phyloP scores from a whole-genome alignment of 2,329 filamentous ascomycete genomes.

The Alternaria ventricosa region DNA sequence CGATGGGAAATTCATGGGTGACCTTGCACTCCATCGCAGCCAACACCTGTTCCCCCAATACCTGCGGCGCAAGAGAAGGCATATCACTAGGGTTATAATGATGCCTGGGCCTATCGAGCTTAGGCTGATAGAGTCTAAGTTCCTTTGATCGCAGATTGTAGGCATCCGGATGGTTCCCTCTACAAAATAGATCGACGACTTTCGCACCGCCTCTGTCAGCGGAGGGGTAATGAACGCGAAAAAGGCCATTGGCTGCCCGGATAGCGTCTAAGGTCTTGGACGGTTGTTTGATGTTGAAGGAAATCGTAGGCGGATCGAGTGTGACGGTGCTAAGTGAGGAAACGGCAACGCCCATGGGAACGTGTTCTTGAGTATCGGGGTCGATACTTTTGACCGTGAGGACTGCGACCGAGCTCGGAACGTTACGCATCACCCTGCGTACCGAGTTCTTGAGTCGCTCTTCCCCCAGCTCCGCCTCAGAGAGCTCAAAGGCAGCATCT shows the following conservation, averaged over 20 bases:
- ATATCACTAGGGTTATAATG: background rate
- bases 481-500: background rate
- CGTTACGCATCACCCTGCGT: slow-evolving; percentile 57
- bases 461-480: slow-evolving; percentile 5
- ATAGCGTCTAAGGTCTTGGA: slow-evolving; percentile 65
- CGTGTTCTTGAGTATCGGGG: slow-evolving; percentile 12
- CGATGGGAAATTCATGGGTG: slow-evolving; percentile 48
- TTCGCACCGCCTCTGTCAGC: slow-evolving; percentile 35
- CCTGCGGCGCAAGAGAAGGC: slow-evolving; percentile 22
- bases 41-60: slow-evolving; percentile 22
- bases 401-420: slow-evolving; percentile 64
- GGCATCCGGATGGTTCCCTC: slow-evolving; percentile 32
- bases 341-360: slow-evolving; percentile 58
- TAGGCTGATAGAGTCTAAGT: slow-evolving; percentile 12
- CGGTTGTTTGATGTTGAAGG: slow-evolving; percentile 66
- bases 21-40: slow-evolving; percentile 46
- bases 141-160: slow-evolving; percentile 24
- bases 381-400: slow-evolving; percentile 52
- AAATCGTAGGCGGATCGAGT: slow-evolving; percentile 64
- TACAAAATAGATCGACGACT: slow-evolving; percentile 39
- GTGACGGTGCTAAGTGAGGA: slow-evolving; percentile 68
- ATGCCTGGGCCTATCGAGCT: slow-evolving; percentile 13
- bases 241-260: slow-evolving; percentile 46
- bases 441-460: slow-evolving; percentile 19
- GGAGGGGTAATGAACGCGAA: slow-evolving; percentile 60